Evolutionary conservation across 2,329 filamentous ascomycete genomes (phyloP).

Genomic region (Pseudocercospora vitis): DNA sequence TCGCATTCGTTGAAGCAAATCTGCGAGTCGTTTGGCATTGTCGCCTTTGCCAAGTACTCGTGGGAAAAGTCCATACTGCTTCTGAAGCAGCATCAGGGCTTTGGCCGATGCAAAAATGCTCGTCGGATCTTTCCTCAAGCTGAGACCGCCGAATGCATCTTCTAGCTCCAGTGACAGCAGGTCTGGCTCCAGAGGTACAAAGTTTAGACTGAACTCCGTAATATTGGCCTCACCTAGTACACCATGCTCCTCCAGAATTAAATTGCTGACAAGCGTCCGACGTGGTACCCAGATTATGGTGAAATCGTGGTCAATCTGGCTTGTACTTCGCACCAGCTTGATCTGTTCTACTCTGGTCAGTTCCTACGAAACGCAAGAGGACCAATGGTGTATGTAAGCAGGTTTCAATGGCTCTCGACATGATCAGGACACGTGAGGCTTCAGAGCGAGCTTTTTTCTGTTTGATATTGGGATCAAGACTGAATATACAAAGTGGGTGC

Average conservation of each 20-base stretch:
- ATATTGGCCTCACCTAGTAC: slow-evolving; percentile 91
- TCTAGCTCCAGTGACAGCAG: slow-evolving; percentile 87
- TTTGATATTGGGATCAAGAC: slow-evolving; percentile 41
- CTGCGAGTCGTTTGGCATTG: slow-evolving; percentile 83
- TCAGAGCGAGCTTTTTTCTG: slow-evolving; percentile 20
- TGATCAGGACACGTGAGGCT: slow-evolving; percentile 27
- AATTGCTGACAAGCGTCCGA: slow-evolving; percentile 85
- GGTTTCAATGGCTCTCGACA: slow-evolving; percentile 34
- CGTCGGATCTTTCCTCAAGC: slow-evolving; percentile 85
- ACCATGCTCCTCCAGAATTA: slow-evolving; percentile 86
- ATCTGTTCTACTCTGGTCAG: slow-evolving; percentile 69
- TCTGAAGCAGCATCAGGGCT: slow-evolving; percentile 91
- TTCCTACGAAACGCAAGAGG: slow-evolving; percentile 10
- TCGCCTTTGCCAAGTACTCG: slow-evolving; percentile 94
- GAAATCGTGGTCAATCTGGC: slow-evolving; percentile 89
- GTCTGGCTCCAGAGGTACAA: slow-evolving; percentile 89
- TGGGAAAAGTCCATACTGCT: slow-evolving; percentile 88
- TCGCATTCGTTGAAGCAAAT: slow-evolving; percentile 85
- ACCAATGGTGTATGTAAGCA: slow-evolving; percentile 54
- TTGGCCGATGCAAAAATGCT: slow-evolving; percentile 85
- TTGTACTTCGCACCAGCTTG: slow-evolving; percentile 82
- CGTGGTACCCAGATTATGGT: slow-evolving; percentile 95
- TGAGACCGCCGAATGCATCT: slow-evolving; percentile 82
- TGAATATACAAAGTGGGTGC: slow-evolving; percentile 53
- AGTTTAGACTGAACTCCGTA: slow-evolving; percentile 80